Base-by-base conservation (phyloP, 75 land plant genomes). In the Selaginella moellendorffii region DNA sequence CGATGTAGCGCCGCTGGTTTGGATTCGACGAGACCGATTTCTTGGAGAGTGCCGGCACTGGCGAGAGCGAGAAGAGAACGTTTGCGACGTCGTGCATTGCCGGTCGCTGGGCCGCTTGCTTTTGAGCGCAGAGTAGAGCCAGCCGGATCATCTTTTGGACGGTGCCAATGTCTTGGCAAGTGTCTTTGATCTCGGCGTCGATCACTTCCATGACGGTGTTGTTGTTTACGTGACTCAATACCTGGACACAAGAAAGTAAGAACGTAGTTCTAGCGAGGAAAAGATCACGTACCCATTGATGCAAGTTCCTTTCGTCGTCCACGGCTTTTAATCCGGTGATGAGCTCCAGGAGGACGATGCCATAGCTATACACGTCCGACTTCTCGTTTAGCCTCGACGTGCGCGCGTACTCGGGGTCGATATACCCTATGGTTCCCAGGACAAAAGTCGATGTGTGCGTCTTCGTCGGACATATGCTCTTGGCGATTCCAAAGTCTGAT, bases 401-500 rank as follows among this genome's bases (percentile, higher is more conserved):
- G 1, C 86, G 79, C 0, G 98, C 98, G 76, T 93, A 93, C 74
- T 93, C 98, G 0, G 98, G 98, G 58, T 88, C 98, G 28, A 88
- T 88, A 67, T 93, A 93, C 0, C 98, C 98, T 62, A 88, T 88
- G 46, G 98, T 93, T 20, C 98, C 98, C 87, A 88, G 77, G 21
- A 93, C 79, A 56, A 72, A 85, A 10, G 98, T 93, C 0, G 90
- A 85, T 17, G 90, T 84, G 46, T 88, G 84, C 1, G 90, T 66
- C 74, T 89, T 83, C 18, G 85, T 74, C 1, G 85, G 65, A 12
- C 83, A 67, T 0, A 79, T 52, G 61, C 86, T 81, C 68, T 86
- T 93, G 25, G 98, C 98, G 69, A 93, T 86, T 24, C 98, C 98
- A 76, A 93, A 93, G 66, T 93, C 98, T 12, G 96, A 79, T 30